Percentiles rank a stretch among this genome's conserved stretches.
phyloP scores from a whole-genome alignment of 2,329 filamentous ascomycete genomes.

The Cucurbitaria berberidis region DNA sequence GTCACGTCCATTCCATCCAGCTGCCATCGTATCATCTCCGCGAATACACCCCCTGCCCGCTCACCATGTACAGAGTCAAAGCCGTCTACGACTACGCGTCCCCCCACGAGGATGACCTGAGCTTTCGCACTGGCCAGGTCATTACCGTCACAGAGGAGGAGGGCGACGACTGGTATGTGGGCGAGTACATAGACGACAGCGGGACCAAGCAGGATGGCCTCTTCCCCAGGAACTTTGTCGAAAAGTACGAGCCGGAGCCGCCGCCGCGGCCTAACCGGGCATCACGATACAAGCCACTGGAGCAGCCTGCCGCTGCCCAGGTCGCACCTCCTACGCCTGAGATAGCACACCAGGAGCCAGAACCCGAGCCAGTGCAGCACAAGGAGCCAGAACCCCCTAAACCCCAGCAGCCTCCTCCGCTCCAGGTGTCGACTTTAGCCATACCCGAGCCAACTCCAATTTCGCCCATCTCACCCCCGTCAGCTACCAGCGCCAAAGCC shows the following conservation, averaged over 20 bases:
- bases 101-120: slow-evolving; percentile 91
- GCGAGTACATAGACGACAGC: slow-evolving; percentile 79
- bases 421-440: slow-evolving; percentile 35
- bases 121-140: slow-evolving; percentile 82
- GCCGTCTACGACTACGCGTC: slow-evolving; percentile 94
- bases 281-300: slow-evolving; percentile 55
- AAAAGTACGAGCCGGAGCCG: slow-evolving; percentile 89
- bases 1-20: slow-evolving; percentile 10
- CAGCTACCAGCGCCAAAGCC: slow-evolving; percentile 29
- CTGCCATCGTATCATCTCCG: not conserved
- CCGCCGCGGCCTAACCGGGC: slow-evolving; percentile 82
- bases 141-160: slow-evolving; percentile 94
- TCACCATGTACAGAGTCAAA: slow-evolving; percentile 81
- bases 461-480: slow-evolving; percentile 39
- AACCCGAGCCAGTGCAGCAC: slow-evolving; percentile 25
- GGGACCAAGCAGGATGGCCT: slow-evolving; percentile 82
- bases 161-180: slow-evolving; percentile 91
- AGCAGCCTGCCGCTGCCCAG: slow-evolving; percentile 36
- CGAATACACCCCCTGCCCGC: not conserved
- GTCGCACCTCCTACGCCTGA: slow-evolving; percentile 37
- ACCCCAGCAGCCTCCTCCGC: slow-evolving; percentile 46
- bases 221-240: slow-evolving; percentile 96
- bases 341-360: slow-evolving; percentile 36
- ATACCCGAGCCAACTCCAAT: slow-evolving; percentile 32
- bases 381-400: slow-evolving; percentile 45